Evolutionary conservation across 2,329 filamentous ascomycete species (phyloP), one percentile per base, ranked within the genome.

Genomic region (Plectosphaerella sp.): DNA sequence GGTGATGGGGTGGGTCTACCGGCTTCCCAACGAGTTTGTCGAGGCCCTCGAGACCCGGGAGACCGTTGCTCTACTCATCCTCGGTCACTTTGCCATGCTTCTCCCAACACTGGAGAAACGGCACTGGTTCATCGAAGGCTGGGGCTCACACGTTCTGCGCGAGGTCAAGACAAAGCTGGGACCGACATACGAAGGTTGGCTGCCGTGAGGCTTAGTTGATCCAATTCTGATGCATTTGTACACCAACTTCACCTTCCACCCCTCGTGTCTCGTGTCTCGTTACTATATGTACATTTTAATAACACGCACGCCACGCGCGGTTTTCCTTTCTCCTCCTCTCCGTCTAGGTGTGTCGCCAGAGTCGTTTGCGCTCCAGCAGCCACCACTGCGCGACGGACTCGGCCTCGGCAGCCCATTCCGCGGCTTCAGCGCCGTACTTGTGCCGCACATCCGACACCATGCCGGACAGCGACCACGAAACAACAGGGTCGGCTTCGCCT

Each of bases 41-140:
- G 45, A 53, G 12, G 37, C 46, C 3, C 45, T 59, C 11, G 43
- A 43, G 25, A 9, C 51, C 16, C 57, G 36, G n/a, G 49, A 61
- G 16, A 50, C 53, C 3, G 43, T 57, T 2, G 41, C 59, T 2
- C 49, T 61, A 16, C 45, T 60, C 16, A 50, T 60, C 11, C 39
- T 59, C 10, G 54, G 47, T 5, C 55, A 59, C 43, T 59, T 59
- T 24, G 49, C 48, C 18, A 57, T 58, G 7, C 33, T 60, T 11
- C 28, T 59, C 1, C 47, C 49, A 16, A 55, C 53, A 5, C 20
- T 58, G 24, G 53, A 57, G 36, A 52, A 54, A 45, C 15, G 45
- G 16, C 58, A 55, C 39, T 60, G 59, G 58, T 60, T 58, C 43
- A 52, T 59, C 15, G 48, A 58, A 15, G 58, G 55, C 10, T 59